Evolutionary conservation across 2,329 filamentous ascomycete genomes (phyloP), one percentile per base, ranked within the genome.

Genomic region (Fusarium sulawesiense): DNA sequence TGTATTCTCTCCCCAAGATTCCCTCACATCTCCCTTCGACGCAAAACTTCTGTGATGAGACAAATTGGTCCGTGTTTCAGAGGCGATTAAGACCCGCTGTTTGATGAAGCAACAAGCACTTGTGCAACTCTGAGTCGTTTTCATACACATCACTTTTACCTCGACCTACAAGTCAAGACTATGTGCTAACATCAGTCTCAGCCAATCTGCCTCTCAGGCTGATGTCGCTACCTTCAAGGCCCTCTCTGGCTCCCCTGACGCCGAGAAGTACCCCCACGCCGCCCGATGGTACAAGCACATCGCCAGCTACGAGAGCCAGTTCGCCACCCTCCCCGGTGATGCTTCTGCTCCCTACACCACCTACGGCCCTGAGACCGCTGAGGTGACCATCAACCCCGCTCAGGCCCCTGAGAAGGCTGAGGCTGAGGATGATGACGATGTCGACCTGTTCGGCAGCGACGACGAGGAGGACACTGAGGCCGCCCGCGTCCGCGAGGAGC

Each of bases 281-380:
- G 93, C 93, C 80, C 92, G 96, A 83, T 99, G 96, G 96, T 98
- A 97, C 91, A 97, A 97, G 90, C 95, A 99, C 90, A 93, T 98
- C 80, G 89, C 92, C 82, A 92, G 92, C 77, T 97, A 93, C 86
- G 91, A 97, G 88, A 88, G 92, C 75, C 95, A 98, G 84, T 98
- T 98, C 87, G 87, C 92, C 78, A 92, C 90, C 73, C 92, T 99
- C 55, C 89, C 93, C 64, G 96, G 96, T 83, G 95, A 98, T 85
- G 89, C 94, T 76, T 92, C 92, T 82, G 94, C 96, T 87, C 87
- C 91, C 75, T 93, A 91, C 87, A 94, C 92, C 77, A 88, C 91
- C 81, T 98, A 98, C 86, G 96, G 96, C 78, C 96, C 96, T 72
- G 94, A 97, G 78, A 86, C 85, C 70, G 83, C 86, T 69, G 92